Evolutionary conservation across 1,284 basidiomycete species (phyloP).

Genomic region (Apiotrichum domesticum): DNA sequence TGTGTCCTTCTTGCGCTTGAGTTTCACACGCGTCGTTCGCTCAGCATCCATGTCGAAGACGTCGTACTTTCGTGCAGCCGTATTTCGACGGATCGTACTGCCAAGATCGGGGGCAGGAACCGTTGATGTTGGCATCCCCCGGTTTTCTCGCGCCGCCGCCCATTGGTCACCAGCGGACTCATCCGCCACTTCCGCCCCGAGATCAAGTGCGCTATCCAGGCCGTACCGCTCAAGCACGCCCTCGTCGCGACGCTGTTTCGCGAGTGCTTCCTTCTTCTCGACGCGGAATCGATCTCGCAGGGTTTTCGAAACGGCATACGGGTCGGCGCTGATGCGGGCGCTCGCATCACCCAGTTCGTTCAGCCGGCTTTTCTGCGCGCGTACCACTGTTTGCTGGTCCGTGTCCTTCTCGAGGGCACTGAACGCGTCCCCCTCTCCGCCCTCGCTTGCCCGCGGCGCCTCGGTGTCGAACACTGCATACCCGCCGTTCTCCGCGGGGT

Average conservation of each 20-base stretch:
- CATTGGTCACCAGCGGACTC: conserved; percentile 23
- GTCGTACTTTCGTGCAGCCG: conserved; percentile 4
- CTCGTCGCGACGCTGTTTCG: conserved; percentile 51
- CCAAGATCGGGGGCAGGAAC: background rate
- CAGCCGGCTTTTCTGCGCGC: conserved; percentile 66
- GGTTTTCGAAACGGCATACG: conserved; percentile 67
- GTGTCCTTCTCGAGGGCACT: conserved; percentile 81
- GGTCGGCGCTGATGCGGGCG: conserved; percentile 71
- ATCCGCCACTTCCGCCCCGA: conserved; percentile 29
- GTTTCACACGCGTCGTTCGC: background rate
- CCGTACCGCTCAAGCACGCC: conserved; percentile 65
- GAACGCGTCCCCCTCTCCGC: conserved; percentile 54
- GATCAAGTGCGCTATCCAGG: conserved; percentile 53
- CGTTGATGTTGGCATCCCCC: background rate
- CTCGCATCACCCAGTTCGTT: conserved; percentile 68
- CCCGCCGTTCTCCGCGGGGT: conserved; percentile 90
- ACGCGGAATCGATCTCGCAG: conserved; percentile 74
- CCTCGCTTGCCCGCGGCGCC: conserved; percentile 41
- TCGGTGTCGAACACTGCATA: conserved; percentile 74
- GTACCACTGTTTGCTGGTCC: conserved; percentile 64
- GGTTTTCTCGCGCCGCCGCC: conserved; percentile 19
- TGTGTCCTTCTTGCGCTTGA: conserved; percentile 1
- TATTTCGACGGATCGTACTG: conserved; percentile 5
- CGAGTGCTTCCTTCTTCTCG: conserved; percentile 71
- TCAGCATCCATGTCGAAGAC: conserved; percentile 3